Percentiles rank a stretch among this genome's conserved stretches.
Evolutionary conservation across 2,329 filamentous ascomycete genomes (phyloP).

Genomic region (Paecilomyces formosus): DNA sequence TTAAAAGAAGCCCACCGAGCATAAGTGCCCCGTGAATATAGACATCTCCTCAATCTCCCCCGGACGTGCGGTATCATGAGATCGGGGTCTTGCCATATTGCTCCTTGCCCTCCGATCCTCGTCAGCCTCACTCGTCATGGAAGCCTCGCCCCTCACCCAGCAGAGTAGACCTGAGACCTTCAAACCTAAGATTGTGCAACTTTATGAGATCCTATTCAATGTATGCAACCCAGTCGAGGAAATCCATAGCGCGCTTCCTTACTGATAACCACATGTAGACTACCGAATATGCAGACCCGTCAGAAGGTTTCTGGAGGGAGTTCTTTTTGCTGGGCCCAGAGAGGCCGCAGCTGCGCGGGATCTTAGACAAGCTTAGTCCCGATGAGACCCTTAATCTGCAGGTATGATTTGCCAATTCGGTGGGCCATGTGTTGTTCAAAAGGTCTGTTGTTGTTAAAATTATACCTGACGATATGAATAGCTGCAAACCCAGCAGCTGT

Average conservation of each 20-base stretch:
- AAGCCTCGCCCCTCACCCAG: constrained; percentile 86
- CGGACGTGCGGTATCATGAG: constrained; percentile 10
- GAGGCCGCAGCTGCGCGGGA: constrained; percentile 55
- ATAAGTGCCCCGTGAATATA: background rate
- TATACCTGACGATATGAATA: constrained; percentile 20
- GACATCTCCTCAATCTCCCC: background rate
- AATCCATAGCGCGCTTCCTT: constrained; percentile 3
- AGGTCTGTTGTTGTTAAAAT: background rate
- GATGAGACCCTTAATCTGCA: constrained; percentile 72
- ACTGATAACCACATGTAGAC: constrained; percentile 41
- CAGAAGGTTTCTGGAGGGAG: constrained; percentile 92
- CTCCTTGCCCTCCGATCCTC: constrained; percentile 3
- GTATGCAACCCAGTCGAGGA: constrained; percentile 26
- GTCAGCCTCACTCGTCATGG: constrained; percentile 48
- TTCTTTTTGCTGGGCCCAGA: constrained; percentile 89
- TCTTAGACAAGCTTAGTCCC: constrained; percentile 63
- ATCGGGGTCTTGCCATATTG: constrained; percentile 12
- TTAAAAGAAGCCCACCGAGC: background rate
- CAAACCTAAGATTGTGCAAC: constrained; percentile 84
- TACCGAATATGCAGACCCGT: constrained; percentile 59
- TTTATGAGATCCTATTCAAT: constrained; percentile 77
- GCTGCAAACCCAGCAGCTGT: constrained; percentile 68
- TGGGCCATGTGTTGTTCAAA: background rate
- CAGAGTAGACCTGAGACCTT: constrained; percentile 85
- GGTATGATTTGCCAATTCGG: constrained; percentile 28